Evolutionary conservation across 1,284 basidiomycete species (phyloP), one percentile per base, ranked within the genome.

Genomic region (Takashimella tepidaria): DNA sequence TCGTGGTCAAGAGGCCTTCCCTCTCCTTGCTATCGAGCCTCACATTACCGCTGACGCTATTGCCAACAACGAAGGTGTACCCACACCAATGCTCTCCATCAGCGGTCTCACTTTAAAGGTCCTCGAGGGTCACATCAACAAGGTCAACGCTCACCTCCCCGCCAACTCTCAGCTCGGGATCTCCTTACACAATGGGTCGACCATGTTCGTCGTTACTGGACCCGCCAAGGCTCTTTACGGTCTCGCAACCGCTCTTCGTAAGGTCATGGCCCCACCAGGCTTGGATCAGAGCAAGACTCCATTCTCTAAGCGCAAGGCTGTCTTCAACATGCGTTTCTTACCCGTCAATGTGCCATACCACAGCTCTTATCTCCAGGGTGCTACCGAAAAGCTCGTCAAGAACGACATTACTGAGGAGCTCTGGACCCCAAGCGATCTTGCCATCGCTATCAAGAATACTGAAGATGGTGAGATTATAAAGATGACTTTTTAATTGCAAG

Each of bases 331-430:
- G 58, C 86, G 95, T 49, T 98, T 98, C 81, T 79, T 98, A 64
- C 88, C 90, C 25, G 88, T 98, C 67, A 88, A 86, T 59, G 93
- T 93, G 0, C 96, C 95, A 1, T 98, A 92, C 78, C 95, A 98
- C 80, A 93, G 89, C 71, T 78, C 80, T 40, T 96, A 97, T 75
- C 80, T 98, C 50, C 68, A 73, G n/a, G 85, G 83, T 41, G 86
- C 85, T 3, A 85, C 90, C 4, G 83, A 90, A 53, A 87, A 85
- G 71, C 77, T 95, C 54, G 75, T 87, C 41, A 72, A 81, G 42
- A 61, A 85, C 82, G 93, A 97, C 77, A 77, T 95, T 48, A 78
- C 77, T 11, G 84, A 82, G 1, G 82, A 89, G 68, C 74, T 93
- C 41, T 98, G 92, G 90, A 74, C 79, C n/a, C 67, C 82, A 1